phyloP scores from a whole-genome alignment of 2,329 filamentous ascomycete genomes.

The Sporothrix inflata region DNA sequence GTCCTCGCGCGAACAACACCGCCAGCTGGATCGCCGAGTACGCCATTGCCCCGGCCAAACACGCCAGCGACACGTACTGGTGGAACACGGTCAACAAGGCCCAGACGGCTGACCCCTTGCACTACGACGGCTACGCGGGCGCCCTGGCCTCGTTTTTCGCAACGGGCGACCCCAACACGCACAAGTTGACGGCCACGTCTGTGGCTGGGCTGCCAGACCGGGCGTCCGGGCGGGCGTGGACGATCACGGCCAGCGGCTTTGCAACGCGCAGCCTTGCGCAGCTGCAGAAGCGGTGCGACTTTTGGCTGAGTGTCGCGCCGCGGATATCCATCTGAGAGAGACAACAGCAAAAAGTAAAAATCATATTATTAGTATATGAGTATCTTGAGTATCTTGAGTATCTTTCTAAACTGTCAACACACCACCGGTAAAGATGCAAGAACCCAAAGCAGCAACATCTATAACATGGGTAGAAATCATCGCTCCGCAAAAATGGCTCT shows the following conservation, averaged over 20 bases:
- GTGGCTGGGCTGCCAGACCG: conserved; percentile 51
- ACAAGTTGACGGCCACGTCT: conserved; percentile 54
- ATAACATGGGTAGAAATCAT: neutral
- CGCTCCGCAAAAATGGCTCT: too few relatives aligned
- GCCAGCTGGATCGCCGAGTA: conserved; percentile 60
- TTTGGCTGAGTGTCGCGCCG: conserved; percentile 54
- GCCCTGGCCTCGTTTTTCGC: conserved; percentile 64
- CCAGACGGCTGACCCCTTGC: conserved; percentile 55
- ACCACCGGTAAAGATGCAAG: neutral
- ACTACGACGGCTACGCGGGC: conserved; percentile 60
- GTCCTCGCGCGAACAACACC: conserved; percentile 48
- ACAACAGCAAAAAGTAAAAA: neutral
- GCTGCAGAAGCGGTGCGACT: conserved; percentile 54
- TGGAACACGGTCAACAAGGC: conserved; percentile 60
- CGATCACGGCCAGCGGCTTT: conserved; percentile 53
- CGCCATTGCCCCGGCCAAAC: conserved; percentile 60
- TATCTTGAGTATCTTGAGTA: too few relatives aligned
- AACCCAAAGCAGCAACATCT: neutral
- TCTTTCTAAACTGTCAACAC: neutral
- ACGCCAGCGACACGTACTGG: conserved; percentile 61
- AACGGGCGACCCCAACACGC: conserved; percentile 60
- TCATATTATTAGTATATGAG: neutral
- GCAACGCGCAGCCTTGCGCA: conserved; percentile 43
- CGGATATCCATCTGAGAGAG: neutral
- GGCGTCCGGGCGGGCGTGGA: conserved; percentile 51